A percentile compares a stretch with the other conserved stretches of the same genome.
phyloP scores from a whole-genome alignment of 768 basidiomycete genomes.

The Suillus lakei region DNA sequence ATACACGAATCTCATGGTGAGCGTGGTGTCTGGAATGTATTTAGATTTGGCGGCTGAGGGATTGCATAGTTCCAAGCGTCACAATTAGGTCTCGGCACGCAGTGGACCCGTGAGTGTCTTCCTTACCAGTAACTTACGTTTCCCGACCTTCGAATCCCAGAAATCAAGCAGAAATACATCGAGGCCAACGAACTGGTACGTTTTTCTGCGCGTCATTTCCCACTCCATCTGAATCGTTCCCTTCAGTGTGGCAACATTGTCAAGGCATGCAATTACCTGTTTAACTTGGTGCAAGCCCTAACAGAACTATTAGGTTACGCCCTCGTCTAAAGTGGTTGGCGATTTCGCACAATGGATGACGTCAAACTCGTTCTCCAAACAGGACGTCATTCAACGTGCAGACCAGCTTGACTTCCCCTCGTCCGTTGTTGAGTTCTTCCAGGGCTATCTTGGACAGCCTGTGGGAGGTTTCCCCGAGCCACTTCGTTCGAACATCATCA shows the following conservation, averaged over 20 bases:
- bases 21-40: conserved; percentile 22
- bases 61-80: conserved; percentile 90
- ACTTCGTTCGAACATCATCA: conserved; percentile 87
- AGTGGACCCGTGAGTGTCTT: conserved; percentile 76
- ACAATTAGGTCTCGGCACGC: conserved; percentile 94
- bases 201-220: conserved; percentile 22
- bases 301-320: conserved; percentile 70
- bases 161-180: conserved; percentile 98
- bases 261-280: conserved; percentile 53
- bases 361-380: conserved; percentile 86
- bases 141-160: conserved; percentile 42
- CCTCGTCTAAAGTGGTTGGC: conserved; percentile 98
- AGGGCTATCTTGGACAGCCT: conserved; percentile 97
- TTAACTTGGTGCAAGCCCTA: background rate
- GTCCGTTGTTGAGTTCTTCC: conserved; percentile 98
- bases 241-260: conserved; percentile 92
- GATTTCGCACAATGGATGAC: conserved; percentile 99
- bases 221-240: conserved; percentile 11
- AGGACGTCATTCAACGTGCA: conserved; percentile 85
- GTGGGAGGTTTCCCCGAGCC: conserved; percentile 99
- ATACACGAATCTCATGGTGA: conserved; percentile 91
- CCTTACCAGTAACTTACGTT: conserved; percentile 12
- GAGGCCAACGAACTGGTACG: conserved; percentile 93
- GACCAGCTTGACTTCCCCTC: conserved; percentile 96
- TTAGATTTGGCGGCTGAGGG: conserved; percentile 15